Percentiles rank a stretch among this genome's conserved stretches.
phyloP scores from a whole-genome alignment of 257 asterid genomes.

The Scutellaria barbata region DNA sequence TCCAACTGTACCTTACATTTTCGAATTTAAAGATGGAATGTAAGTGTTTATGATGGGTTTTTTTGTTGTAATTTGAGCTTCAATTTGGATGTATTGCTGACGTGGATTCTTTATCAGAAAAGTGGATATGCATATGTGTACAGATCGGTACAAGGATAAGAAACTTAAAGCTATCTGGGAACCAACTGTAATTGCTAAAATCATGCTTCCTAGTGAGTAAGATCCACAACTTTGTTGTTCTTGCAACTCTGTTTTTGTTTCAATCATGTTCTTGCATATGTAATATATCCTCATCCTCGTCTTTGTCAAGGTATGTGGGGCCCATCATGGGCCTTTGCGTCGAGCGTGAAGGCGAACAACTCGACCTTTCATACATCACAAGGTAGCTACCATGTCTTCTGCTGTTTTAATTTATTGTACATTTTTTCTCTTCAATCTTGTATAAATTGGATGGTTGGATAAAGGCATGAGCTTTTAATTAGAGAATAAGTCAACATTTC shows the following conservation, averaged over 20 bases:
- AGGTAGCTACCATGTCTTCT: constrained; percentile 45
- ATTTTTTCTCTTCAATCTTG: too few species aligned
- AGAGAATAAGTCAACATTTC: too few species aligned
- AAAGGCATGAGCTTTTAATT: too few species aligned
- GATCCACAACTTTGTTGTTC: constrained; percentile 37
- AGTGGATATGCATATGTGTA: constrained; percentile 52
- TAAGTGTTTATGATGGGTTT: constrained; percentile 27
- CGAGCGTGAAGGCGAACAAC: constrained; percentile 78
- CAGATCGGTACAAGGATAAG: constrained; percentile 26
- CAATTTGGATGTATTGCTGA: background rate
- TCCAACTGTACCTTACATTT: constrained; percentile 87
- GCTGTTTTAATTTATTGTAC: too few species aligned
- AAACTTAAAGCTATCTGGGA: constrained; percentile 66
- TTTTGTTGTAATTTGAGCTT: background rate
- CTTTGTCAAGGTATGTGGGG: constrained; percentile 69
- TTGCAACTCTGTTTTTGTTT: background rate
- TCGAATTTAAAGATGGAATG: constrained; percentile 87
- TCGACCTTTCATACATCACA: constrained; percentile 81
- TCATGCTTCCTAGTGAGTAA: constrained; percentile 93
- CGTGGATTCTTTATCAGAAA: constrained; percentile 46
- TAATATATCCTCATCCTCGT: background rate
- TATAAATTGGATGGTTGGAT: too few species aligned
- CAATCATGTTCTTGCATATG: background rate
- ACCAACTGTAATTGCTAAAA: constrained; percentile 79
- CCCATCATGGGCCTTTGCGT: constrained; percentile 78